Base-by-base conservation (phyloP, 345 rosid species). In the Brassica rapa region DNA sequence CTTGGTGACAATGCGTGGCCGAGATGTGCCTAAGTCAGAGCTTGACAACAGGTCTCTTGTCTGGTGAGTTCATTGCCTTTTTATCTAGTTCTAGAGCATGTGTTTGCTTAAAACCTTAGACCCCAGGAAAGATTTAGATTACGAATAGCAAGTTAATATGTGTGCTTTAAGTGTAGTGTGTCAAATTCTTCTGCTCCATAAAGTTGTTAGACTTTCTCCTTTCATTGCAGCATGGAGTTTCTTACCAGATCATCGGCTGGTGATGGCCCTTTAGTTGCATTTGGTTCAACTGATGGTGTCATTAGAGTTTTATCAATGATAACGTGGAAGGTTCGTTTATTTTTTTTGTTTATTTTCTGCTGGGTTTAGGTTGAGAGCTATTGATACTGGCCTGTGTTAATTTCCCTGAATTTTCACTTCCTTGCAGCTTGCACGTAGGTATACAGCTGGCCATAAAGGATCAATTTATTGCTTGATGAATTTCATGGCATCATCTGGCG, bases 371-470 rank as follows among this genome's bases (percentile, higher is more conserved):
- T 43, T 62, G 8, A 68, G 23, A 24, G 62, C 32, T 72, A 41
- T 57, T 77, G 70, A 73, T 83, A 25, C 33, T 64, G 60, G 67
- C 71, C 75, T 46, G 43, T 63, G 39, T 73, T 66, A 12, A 39
- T 62, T 60, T 33, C 62, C 74, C 35, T 55, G 56, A 75, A n/a
- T 61, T 53, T 68, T 82, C 78, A 46, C 81, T 73, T 66, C 33
- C 68, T 62, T 80, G 84, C 94, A 95, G 99, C 99, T 93, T 81
- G 97, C 87, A 49, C 91, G 98, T 30, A 87, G 98, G 78, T 95
- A 93, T 82, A 95, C 96, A n/a, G 97, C 98, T 19, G 98, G 99
- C 49, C 99, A 95, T 84, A 95, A 90, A 87, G 99, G 99, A 81
- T 86, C 98, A 8, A 93, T 95, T 76, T 74, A 90, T 75, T 95